Evolutionary conservation across 345 rosid species (phyloP).

Genomic region (Dovyalis caffra): DNA sequence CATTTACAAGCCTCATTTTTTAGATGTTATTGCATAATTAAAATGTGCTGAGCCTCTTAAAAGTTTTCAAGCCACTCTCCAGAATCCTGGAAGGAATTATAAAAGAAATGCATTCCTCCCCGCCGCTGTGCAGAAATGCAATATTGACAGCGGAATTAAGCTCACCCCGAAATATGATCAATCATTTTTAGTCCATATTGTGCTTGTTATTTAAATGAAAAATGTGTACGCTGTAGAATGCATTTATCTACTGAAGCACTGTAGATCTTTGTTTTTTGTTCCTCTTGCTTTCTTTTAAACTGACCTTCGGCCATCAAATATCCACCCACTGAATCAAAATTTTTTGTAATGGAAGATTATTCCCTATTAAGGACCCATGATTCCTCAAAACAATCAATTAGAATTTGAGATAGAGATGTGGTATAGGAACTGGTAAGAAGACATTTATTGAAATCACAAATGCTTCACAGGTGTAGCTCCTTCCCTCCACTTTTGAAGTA

Average conservation of each 20-base stretch:
- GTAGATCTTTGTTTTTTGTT: background rate
- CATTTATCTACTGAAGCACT: background rate
- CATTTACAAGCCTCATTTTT: background rate
- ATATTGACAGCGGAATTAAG: background rate
- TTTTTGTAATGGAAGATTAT: too few relatives aligned
- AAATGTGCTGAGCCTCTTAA: background rate
- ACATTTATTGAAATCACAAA: background rate
- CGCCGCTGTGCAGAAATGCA: background rate
- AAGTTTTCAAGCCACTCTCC: background rate
- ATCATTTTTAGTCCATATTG: background rate
- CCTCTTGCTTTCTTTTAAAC: background rate
- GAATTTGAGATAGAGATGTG: conserved; percentile 50
- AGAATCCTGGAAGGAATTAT: background rate
- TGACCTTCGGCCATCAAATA: background rate
- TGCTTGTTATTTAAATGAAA: too few relatives aligned
- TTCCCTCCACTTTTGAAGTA: background rate
- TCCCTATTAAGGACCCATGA: conserved; percentile 98
- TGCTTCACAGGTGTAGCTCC: background rate
- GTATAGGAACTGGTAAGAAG: background rate
- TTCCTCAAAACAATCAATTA: conserved; percentile 91
- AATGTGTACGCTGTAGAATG: background rate
- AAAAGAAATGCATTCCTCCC: background rate
- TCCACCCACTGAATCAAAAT: background rate
- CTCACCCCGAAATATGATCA: background rate
- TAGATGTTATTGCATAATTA: background rate